Conservation (phyloP, 129 eudicot species). For the Ambrosia trifida region DNA sequence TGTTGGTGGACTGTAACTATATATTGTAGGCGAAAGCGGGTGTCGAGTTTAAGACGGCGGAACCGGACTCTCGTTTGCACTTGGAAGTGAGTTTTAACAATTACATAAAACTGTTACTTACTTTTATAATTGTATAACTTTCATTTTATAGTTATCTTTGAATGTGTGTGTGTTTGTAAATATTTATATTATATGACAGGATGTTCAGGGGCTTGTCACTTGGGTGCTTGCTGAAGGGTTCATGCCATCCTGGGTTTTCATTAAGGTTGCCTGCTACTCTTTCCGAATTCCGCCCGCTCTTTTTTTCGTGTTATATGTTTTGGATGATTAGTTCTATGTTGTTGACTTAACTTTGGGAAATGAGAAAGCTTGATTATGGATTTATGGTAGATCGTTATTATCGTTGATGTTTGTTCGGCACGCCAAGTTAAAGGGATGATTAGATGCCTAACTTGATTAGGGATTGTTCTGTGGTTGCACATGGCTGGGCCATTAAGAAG, state of each 20-base stretch:
- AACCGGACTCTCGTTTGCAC: constrained; percentile 64
- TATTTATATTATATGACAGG: constrained; percentile 46
- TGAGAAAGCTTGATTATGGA: too few relatives aligned
- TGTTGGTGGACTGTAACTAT: too few relatives aligned
- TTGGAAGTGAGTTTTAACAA: constrained; percentile 50
- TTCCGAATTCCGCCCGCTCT: not conserved
- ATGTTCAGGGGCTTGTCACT: constrained; percentile 88
- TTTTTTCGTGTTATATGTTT: constrained; percentile 2
- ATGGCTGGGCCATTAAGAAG: not conserved
- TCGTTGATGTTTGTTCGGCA: too few relatives aligned
- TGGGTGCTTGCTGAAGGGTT: constrained; percentile 97
- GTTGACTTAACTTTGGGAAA: too few relatives aligned
- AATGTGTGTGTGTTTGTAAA: not conserved
- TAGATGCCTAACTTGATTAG: not conserved
- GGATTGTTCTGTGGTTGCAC: not conserved
- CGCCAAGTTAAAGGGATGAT: too few relatives aligned
- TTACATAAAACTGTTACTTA: not conserved
- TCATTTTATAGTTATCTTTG: not conserved
- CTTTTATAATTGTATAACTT: not conserved
- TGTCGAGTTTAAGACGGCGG: constrained; percentile 64
- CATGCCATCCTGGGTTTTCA: constrained; percentile 97
- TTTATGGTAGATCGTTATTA: too few relatives aligned
- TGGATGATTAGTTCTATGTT: too few relatives aligned
- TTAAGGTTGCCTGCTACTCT: constrained; percentile 60
- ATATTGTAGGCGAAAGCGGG: constrained; percentile 85